Percentiles rank a stretch among this genome's conserved stretches.
Conservation (phyloP, 306 rosid species). For the Alnus rubra region DNA sequence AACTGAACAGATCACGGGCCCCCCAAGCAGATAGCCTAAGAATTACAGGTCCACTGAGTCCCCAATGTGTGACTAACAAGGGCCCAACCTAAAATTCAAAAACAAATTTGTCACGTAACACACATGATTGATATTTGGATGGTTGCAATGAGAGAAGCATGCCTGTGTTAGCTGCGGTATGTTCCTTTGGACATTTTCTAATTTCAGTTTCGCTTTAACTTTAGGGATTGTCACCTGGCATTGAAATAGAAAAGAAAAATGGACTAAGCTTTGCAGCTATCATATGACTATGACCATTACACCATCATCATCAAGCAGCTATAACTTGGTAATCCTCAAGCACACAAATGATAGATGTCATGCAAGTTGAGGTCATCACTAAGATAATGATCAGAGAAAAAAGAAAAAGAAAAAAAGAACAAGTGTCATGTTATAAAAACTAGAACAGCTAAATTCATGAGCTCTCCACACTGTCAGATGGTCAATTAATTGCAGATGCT, state of each 20-base stretch:
- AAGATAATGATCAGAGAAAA: background rate
- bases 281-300: background rate
- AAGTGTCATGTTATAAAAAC: background rate
- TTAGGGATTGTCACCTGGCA: constrained; percentile 77
- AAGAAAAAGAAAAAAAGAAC: background rate
- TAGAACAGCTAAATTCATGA: background rate
- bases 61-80: constrained; percentile 93
- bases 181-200: constrained; percentile 54
- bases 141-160: constrained; percentile 22
- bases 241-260: constrained; percentile 1
- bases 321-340: background rate
- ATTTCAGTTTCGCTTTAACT: constrained; percentile 73
- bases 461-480: background rate
- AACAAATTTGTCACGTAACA: constrained; percentile 11
- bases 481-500: background rate
- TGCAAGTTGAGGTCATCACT: background rate
- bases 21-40: constrained; percentile 97
- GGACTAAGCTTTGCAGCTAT: constrained; percentile 12
- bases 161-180: constrained; percentile 86
- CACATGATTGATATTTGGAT: constrained; percentile 22
- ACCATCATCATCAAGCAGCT: background rate
- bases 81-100: constrained; percentile 70
- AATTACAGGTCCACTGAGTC: constrained; percentile 91
- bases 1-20: constrained; percentile 72
- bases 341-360: background rate